A percentile compares a stretch with the other conserved stretches of the same genome.
phyloP scores from a whole-genome alignment of 2,329 filamentous ascomycete genomes.

The Aspergillus brunneoviolaceus region DNA sequence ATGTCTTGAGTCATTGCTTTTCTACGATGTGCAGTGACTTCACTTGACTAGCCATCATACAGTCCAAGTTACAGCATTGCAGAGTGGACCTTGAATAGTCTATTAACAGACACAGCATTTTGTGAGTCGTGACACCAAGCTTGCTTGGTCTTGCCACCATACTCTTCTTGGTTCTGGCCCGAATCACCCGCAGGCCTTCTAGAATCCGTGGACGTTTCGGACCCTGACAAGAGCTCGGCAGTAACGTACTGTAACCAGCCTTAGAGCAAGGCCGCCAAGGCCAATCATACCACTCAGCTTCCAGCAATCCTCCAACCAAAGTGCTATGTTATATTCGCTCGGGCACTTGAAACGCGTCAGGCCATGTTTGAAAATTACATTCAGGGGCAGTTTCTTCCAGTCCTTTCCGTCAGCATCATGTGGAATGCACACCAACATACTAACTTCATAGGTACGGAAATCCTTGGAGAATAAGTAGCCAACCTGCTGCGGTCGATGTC shows the following conservation, averaged over 20 bases:
- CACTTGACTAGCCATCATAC: too few species aligned
- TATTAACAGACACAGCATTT: not conserved
- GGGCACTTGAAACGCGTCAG: not conserved
- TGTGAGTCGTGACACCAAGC: not conserved
- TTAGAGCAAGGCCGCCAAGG: not conserved
- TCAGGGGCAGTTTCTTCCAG: not conserved
- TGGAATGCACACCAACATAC: not conserved
- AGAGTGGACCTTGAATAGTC: not conserved
- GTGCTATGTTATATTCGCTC: not conserved
- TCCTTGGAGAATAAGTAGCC: not conserved
- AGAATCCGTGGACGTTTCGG: not conserved
- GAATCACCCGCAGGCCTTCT: not conserved
- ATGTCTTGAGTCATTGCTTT: too few species aligned
- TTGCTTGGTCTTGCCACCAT: not conserved
- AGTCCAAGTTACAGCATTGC: not conserved
- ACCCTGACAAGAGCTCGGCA: not conserved
- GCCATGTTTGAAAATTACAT: not conserved
- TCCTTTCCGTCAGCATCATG: not conserved
- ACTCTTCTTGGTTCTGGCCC: not conserved
- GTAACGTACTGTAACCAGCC: not conserved
- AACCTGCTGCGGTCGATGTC: not conserved
- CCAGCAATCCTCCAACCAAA: not conserved
- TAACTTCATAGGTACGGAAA: not conserved
- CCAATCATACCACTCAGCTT: not conserved
- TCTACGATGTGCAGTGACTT: not conserved